Evolutionary conservation across 2,329 filamentous ascomycete species (phyloP).

Genomic region (Botrytis elliptica): DNA sequence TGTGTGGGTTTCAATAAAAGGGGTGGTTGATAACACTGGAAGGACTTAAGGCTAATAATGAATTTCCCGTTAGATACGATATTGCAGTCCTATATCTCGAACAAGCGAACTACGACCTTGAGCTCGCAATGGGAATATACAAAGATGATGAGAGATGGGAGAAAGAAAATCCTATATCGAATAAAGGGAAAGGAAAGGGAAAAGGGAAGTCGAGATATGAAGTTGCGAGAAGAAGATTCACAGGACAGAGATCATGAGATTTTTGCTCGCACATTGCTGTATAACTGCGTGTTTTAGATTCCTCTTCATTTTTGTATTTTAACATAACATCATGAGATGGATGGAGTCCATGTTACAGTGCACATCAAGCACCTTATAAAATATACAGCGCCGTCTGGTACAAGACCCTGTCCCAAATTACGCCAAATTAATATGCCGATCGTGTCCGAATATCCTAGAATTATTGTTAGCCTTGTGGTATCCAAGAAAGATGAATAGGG

Average conservation of each 20-base stretch:
- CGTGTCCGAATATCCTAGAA: constrained; percentile 55
- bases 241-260: constrained; percentile 31
- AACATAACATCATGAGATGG: constrained; percentile 3
- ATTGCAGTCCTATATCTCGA: constrained; percentile 73
- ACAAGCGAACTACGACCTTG: constrained; percentile 65
- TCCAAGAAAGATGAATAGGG: not conserved
- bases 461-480: constrained; percentile 28
- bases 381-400: constrained; percentile 63
- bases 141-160: constrained; percentile 76
- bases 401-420: constrained; percentile 36
- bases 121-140: constrained; percentile 61
- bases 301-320: not conserved
- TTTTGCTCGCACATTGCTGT: not conserved
- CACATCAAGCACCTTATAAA: constrained; percentile 48
- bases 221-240: constrained; percentile 36
- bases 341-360: not conserved
- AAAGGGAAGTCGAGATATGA: constrained; percentile 42
- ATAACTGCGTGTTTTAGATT: not conserved
- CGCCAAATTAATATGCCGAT: constrained; percentile 48
- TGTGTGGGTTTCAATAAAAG: not conserved
- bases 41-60: constrained; percentile 32
- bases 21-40: not conserved
- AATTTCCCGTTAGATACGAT: constrained; percentile 54
- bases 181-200: constrained; percentile 47
- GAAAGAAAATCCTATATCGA: constrained; percentile 59